Conservation (phyloP, 257 asterid genomes). For the Solanum commersonii region DNA sequence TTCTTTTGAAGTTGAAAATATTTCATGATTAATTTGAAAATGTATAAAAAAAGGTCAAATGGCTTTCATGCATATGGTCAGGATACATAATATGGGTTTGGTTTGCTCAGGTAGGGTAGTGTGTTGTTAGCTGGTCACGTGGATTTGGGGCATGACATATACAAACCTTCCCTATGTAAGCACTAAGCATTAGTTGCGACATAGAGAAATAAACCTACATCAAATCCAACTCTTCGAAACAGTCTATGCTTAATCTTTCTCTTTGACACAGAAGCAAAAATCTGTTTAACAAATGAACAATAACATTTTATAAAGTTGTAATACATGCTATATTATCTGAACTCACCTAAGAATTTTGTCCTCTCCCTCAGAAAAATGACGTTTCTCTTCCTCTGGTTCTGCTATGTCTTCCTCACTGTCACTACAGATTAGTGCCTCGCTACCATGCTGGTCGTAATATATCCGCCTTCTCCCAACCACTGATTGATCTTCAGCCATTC, state of each 20-base stretch:
- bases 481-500: slow-evolving; percentile 97
- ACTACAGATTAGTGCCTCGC: slow-evolving; percentile 91
- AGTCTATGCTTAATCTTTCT: not conserved
- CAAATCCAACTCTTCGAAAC: not conserved
- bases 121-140: not conserved
- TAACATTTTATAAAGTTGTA: not conserved
- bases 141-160: not conserved
- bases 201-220: not conserved
- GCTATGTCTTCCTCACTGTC: slow-evolving; percentile 90
- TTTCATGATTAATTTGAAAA: not conserved
- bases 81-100: not conserved
- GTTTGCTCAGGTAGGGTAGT: not conserved
- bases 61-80: not conserved
- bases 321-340: not conserved
- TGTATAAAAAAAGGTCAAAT: not conserved
- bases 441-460: slow-evolving; percentile 79
- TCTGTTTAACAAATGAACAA: not conserved
- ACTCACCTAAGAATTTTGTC: slow-evolving; percentile 66
- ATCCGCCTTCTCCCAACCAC: slow-evolving; percentile 85
- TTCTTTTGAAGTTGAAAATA: not conserved
- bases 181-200: not conserved
- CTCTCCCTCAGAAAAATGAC: slow-evolving; percentile 73
- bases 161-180: not conserved
- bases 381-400: slow-evolving; percentile 53
- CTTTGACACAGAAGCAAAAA: not conserved